phyloP scores from a whole-genome alignment of 176 grass and related monocot species.

The Oryza australiensis region DNA sequence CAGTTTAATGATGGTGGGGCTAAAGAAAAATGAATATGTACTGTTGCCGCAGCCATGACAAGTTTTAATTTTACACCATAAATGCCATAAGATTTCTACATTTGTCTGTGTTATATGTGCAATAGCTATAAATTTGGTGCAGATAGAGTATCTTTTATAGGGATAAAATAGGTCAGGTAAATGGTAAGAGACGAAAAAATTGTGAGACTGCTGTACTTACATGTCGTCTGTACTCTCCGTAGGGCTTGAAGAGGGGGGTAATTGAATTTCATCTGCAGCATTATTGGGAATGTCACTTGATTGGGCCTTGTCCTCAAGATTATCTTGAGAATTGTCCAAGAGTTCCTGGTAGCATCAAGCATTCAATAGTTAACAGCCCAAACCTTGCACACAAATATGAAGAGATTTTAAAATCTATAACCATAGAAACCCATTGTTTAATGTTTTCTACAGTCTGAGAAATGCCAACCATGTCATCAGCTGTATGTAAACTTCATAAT shows the following conservation, averaged over 20 bases:
- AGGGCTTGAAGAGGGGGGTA: slow-evolving; percentile 51
- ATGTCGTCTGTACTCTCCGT: slow-evolving; percentile 42
- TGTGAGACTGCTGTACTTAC: slow-evolving; percentile 43
- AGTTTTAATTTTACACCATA: background rate
- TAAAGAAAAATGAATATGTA: background rate
- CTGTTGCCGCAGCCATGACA: background rate
- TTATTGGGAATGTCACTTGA: slow-evolving; percentile 37
- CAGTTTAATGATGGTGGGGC: background rate
- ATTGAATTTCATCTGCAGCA: slow-evolving; percentile 30
- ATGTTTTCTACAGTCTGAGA: slow-evolving; percentile 11
- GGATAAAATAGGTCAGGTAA: background rate
- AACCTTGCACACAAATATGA: slow-evolving; percentile 3
- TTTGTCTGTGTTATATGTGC: background rate
- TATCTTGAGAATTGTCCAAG: slow-evolving; percentile 27
- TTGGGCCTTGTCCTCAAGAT: slow-evolving; percentile 33
- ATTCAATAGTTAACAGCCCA: slow-evolving; percentile 24
- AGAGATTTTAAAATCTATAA: slow-evolving; percentile 14
- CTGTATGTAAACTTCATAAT: background rate
- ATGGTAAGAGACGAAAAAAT: slow-evolving; percentile 9
- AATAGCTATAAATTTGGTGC: slow-evolving; percentile 29
- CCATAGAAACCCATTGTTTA: background rate
- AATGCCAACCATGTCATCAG: background rate
- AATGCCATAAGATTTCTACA: background rate
- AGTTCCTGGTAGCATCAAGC: slow-evolving; percentile 40
- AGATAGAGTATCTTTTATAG: background rate